Percentiles rank a stretch among this genome's conserved stretches.
phyloP scores from a whole-genome alignment of 2,329 filamentous ascomycete species.

The Penicillium capsulatum region DNA sequence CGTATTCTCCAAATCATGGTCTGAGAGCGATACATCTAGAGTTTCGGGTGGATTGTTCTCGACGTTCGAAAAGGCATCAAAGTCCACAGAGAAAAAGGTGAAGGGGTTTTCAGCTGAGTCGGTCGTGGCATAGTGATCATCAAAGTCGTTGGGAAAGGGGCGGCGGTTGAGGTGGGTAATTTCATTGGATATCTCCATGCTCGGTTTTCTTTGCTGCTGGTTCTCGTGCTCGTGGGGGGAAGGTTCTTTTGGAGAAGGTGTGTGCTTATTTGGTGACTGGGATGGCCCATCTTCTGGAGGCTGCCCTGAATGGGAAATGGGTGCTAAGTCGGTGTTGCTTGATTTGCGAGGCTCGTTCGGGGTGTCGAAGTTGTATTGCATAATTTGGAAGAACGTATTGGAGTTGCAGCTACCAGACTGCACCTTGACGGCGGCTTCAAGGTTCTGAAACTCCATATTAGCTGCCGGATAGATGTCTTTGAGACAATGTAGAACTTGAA shows the following conservation, averaged over 20 bases:
- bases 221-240: constrained; percentile 2
- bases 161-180: constrained; percentile 7
- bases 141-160: constrained; percentile 25
- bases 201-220: constrained; percentile 7
- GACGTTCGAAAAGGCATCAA: constrained; percentile 20
- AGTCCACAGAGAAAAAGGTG: constrained; percentile 24
- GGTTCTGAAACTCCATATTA: constrained; percentile 58
- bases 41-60: constrained; percentile 4
- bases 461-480: constrained; percentile 82
- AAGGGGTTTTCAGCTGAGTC: constrained; percentile 16
- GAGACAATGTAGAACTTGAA: constrained; percentile 76
- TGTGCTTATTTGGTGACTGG: background rate
- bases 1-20: constrained; percentile 20
- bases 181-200: background rate
- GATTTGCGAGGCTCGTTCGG: constrained; percentile 12
- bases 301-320: constrained; percentile 7
- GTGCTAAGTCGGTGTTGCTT: constrained; percentile 14
- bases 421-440: constrained; percentile 33
- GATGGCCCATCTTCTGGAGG: constrained; percentile 1
- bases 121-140: constrained; percentile 20
- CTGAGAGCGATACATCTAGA: constrained; percentile 7
- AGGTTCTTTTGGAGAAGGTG: background rate
- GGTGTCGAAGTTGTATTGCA: constrained; percentile 27
- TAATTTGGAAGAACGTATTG: constrained; percentile 31
- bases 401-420: constrained; percentile 25